Conservation (phyloP, 208 protist genomes). For the Crithidia thermophila region DNA sequence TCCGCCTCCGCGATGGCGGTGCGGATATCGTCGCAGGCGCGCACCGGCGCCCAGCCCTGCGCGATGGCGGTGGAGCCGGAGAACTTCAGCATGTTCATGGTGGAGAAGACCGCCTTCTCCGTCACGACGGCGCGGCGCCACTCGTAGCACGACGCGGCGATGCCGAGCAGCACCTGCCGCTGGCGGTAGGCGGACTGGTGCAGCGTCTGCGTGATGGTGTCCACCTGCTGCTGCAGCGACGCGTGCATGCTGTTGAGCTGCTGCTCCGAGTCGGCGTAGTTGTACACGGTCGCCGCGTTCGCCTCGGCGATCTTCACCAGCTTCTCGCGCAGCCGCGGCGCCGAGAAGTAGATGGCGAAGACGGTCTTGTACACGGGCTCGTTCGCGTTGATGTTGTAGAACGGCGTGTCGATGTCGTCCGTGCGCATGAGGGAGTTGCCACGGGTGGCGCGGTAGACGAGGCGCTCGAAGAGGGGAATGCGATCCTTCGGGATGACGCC, state of each 20-base stretch:
- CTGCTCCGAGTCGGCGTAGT: conserved; percentile 89
- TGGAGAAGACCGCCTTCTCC: conserved; percentile 97
- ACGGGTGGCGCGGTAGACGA: conserved; percentile 95
- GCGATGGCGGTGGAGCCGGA: conserved; percentile 92
- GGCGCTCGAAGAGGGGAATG: conserved; percentile 90
- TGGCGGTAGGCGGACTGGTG: conserved; percentile 70
- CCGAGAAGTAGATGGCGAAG: conserved; percentile 98
- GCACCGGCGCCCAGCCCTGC: conserved; percentile 93
- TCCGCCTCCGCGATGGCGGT: conserved; percentile 76
- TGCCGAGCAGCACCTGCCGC: conserved; percentile 73
- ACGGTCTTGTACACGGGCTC: conserved; percentile 92
- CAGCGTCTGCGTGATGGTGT: conserved; percentile 78
- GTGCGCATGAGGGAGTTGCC: conserved; percentile 97
- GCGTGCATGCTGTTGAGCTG: conserved; percentile 76
- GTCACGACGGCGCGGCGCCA: conserved; percentile 93
- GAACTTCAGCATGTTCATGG: conserved; percentile 97
- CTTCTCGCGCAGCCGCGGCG: conserved; percentile 85
- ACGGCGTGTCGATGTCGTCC: conserved; percentile 87
- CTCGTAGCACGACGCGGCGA: conserved; percentile 70
- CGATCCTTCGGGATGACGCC: conserved; percentile 94
- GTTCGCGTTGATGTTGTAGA: conserved; percentile 87
- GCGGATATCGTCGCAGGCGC: conserved; percentile 77
- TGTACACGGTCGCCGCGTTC: conserved; percentile 95
- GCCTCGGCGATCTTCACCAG: conserved; percentile 97
- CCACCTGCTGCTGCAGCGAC: conserved; percentile 67